These are phyloP conservation scores for Hypoxylon intermedium DNA, from an alignment of 495 filamentous ascomycete genomes.

Conservation along the genomic window DNA sequence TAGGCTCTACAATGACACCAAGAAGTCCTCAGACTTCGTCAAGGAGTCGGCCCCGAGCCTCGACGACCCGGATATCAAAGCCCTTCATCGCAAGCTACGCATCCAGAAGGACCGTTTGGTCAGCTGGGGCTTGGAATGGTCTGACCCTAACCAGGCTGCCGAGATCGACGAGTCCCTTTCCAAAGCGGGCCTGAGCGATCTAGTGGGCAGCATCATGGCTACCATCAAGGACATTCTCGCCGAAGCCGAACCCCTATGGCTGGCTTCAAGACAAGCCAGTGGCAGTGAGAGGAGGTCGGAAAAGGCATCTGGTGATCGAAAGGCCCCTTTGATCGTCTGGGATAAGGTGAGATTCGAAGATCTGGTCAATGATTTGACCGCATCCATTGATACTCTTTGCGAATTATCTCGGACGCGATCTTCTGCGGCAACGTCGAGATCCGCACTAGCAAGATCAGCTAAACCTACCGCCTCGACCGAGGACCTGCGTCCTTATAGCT, in stretches of 20 bases:
- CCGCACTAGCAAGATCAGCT: slow-evolving; percentile 28
- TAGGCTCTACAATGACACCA: slow-evolving; percentile 90
- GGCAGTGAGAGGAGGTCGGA: slow-evolving; percentile 52
- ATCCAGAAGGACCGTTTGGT: slow-evolving; percentile 79
- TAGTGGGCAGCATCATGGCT: slow-evolving; percentile 86
- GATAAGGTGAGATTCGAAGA: slow-evolving; percentile 69
- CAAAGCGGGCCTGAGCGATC: slow-evolving; percentile 82
- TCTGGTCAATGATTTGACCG: slow-evolving; percentile 77
- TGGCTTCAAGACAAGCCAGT: slow-evolving; percentile 52
- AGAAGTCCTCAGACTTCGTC: slow-evolving; percentile 83
- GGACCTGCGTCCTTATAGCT: slow-evolving; percentile 58
- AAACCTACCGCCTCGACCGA: slow-evolving; percentile 46
- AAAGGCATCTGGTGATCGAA: slow-evolving; percentile 51
- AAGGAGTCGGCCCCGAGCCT: slow-evolving; percentile 70
- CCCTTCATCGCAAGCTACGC: slow-evolving; percentile 63
- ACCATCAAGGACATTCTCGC: slow-evolving; percentile 87
- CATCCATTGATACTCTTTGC: slow-evolving; percentile 88
- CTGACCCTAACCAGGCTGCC: slow-evolving; percentile 68
- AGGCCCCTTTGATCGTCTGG: slow-evolving; percentile 58
- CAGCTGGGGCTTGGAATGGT: slow-evolving; percentile 92
- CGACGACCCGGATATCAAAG: slow-evolving; percentile 61
- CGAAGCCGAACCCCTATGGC: slow-evolving; percentile 82
- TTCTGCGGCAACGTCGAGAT: slow-evolving; percentile 45
- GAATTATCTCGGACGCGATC: slow-evolving; percentile 79
- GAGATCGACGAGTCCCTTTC: slow-evolving; percentile 88